A percentile compares a stretch with the other conserved stretches of the same genome.
These are phyloP conservation scores for Gossypium thurberi DNA, from an alignment of 345 rosid species.

Conservation along the genomic window DNA sequence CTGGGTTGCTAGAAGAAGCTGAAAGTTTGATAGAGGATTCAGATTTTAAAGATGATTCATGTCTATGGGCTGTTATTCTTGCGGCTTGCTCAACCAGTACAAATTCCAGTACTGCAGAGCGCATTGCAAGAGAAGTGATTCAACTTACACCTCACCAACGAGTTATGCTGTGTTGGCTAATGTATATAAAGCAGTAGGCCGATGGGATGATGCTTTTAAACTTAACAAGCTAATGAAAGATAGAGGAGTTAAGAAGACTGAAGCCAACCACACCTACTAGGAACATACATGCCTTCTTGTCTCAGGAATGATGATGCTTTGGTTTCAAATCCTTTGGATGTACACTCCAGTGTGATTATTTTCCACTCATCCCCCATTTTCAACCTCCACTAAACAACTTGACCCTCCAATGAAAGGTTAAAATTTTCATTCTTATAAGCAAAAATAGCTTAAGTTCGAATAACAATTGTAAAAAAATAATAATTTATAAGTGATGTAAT, in stretches of 20 bases:
- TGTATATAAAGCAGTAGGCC: not conserved
- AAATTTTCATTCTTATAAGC: no score
- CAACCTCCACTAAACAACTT: no score
- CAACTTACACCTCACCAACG: not conserved
- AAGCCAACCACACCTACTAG: no score
- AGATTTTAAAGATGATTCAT: conserved; percentile 50
- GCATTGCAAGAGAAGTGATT: conserved; percentile 6
- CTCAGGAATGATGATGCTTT: no score
- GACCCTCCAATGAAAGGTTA: no score
- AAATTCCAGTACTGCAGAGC: conserved; percentile 52
- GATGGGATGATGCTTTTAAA: not conserved
- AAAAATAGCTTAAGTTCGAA: no score
- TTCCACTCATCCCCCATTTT: no score
- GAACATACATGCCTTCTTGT: no score
- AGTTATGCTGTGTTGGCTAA: not conserved
- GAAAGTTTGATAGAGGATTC: conserved; percentile 57
- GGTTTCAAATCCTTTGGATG: no score
- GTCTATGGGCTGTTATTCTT: conserved; percentile 84
- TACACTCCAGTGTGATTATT: no score
- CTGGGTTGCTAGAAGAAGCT: conserved; percentile 80
- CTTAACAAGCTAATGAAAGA: not conserved
- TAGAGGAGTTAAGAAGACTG: not conserved
- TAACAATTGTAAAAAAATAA: no score
- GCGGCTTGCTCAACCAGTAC: conserved; percentile 64
- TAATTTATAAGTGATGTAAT: no score